Percentiles rank a stretch among this genome's conserved stretches.
Conservation (phyloP, 257 asterid genomes). For the Lycium ferocissimum region DNA sequence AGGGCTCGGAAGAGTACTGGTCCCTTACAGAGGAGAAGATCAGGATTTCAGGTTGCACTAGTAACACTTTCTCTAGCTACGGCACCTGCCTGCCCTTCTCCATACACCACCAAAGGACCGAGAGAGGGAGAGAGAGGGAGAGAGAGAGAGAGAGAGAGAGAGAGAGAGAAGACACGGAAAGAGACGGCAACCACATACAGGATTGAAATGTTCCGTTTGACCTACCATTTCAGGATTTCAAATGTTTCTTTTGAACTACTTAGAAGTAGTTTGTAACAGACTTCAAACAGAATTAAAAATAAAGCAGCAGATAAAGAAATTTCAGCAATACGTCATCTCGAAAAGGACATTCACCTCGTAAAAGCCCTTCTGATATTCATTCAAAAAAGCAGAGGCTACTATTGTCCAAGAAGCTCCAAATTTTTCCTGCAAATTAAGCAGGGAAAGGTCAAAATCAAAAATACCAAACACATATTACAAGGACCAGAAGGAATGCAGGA, state of each 20-base stretch:
- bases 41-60: not conserved
- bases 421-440: conserved; percentile 65
- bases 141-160: not conserved
- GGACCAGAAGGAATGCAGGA: not conserved
- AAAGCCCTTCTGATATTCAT: conserved; percentile 71
- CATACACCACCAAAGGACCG: conserved; percentile 17
- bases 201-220: conserved; percentile 17
- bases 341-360: conserved; percentile 66
- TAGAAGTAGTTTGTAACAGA: conserved; percentile 23
- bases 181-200: not conserved
- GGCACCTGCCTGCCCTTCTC: not conserved
- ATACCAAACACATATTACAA: conserved; percentile 20
- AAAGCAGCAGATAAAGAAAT: not conserved
- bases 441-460: not conserved
- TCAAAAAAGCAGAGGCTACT: conserved; percentile 74
- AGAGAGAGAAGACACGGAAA: conserved; percentile 3
- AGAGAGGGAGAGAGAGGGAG: not conserved
- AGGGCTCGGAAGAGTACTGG: not conserved
- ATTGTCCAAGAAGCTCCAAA: conserved; percentile 86
- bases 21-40: not conserved
- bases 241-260: conserved; percentile 11
- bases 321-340: not conserved
- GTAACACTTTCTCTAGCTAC: conserved; percentile 12
- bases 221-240: conserved; percentile 20
- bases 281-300: not conserved